These are phyloP conservation scores for Epicoccum nigrum DNA, from an alignment of 2,329 filamentous ascomycete species.

Conservation along the genomic window DNA sequence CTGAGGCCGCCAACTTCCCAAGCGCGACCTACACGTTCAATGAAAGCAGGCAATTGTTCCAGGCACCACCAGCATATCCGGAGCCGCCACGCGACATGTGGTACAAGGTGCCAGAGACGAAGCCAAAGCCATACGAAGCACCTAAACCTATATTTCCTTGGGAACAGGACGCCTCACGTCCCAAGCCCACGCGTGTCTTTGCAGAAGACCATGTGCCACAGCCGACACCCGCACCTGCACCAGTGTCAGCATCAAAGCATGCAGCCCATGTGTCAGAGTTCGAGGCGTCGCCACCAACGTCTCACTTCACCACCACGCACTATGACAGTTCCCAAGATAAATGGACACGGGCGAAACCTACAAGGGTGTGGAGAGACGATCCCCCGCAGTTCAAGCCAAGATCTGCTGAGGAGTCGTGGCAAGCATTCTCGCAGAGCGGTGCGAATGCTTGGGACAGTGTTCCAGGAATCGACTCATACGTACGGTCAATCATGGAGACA, in stretches of 20 bases:
- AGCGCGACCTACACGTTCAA: slow-evolving; percentile 83
- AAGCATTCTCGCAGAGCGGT: slow-evolving; percentile 67
- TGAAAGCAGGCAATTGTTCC: slow-evolving; percentile 73
- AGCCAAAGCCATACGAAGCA: slow-evolving; percentile 64
- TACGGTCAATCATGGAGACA: slow-evolving; percentile 70
- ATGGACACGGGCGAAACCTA: slow-evolving; percentile 13
- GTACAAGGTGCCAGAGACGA: slow-evolving; percentile 73
- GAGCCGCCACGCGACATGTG: slow-evolving; percentile 87
- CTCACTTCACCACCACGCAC: slow-evolving; percentile 39
- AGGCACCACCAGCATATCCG: slow-evolving; percentile 77
- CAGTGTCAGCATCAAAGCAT: slow-evolving; percentile 1
- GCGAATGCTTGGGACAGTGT: slow-evolving; percentile 92
- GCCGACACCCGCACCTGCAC: slow-evolving; percentile 49
- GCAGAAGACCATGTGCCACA: slow-evolving; percentile 57
- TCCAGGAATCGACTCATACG: slow-evolving; percentile 85
- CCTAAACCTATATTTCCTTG: slow-evolving; percentile 85
- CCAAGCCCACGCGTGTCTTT: slow-evolving; percentile 71
- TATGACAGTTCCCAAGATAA: slow-evolving; percentile 30
- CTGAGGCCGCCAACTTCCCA: slow-evolving; percentile 86
- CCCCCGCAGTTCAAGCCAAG: slow-evolving; percentile 23
- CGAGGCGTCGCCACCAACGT: slow-evolving; percentile 26
- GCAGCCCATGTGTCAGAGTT: slow-evolving; percentile 33
- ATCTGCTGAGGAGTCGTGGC: slow-evolving; percentile 67
- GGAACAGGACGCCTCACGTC: slow-evolving; percentile 72
- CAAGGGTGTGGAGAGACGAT: slow-evolving; percentile 14